A percentile compares a stretch with the other conserved stretches of the same genome.
Conservation (phyloP, 441 rosid species). For the Bruguiera hainesii region DNA sequence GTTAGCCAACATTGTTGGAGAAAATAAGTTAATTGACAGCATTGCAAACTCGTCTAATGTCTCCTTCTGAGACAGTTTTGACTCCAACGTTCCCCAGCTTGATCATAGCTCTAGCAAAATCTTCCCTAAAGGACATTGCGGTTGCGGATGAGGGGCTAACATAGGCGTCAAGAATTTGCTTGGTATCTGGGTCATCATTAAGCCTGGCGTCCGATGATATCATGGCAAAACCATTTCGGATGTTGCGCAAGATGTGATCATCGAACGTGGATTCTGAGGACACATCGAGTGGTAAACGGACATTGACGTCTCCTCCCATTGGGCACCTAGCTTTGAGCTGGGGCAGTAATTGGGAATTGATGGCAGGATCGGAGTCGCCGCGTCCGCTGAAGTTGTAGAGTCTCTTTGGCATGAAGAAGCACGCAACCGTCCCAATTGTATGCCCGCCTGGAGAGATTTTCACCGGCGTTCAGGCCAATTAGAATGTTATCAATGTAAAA, state of each 20-base stretch:
- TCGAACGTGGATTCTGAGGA: slow-evolving; percentile 38
- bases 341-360: slow-evolving; percentile 38
- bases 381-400: slow-evolving; percentile 47
- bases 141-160: slow-evolving; percentile 7
- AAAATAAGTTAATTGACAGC: slow-evolving; percentile 3
- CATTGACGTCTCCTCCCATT: slow-evolving; percentile 32
- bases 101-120: slow-evolving; percentile 54
- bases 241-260: slow-evolving; percentile 47
- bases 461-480: not conserved
- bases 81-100: slow-evolving; percentile 60
- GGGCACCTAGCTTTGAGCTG: slow-evolving; percentile 50
- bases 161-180: slow-evolving; percentile 39
- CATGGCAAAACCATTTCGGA: slow-evolving; percentile 50
- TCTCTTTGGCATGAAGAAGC: slow-evolving; percentile 53
- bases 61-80: slow-evolving; percentile 57
- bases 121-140: slow-evolving; percentile 34
- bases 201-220: slow-evolving; percentile 65
- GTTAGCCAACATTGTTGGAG: not conserved
- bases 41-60: slow-evolving; percentile 51
- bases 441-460: slow-evolving; percentile 45
- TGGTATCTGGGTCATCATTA: slow-evolving; percentile 36
- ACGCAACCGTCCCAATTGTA: slow-evolving; percentile 62
- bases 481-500: not conserved
- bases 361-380: slow-evolving; percentile 47
- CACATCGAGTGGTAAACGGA: slow-evolving; percentile 51